phyloP scores from a whole-genome alignment of 306 rosid genomes.

The Crotalaria pallida region DNA sequence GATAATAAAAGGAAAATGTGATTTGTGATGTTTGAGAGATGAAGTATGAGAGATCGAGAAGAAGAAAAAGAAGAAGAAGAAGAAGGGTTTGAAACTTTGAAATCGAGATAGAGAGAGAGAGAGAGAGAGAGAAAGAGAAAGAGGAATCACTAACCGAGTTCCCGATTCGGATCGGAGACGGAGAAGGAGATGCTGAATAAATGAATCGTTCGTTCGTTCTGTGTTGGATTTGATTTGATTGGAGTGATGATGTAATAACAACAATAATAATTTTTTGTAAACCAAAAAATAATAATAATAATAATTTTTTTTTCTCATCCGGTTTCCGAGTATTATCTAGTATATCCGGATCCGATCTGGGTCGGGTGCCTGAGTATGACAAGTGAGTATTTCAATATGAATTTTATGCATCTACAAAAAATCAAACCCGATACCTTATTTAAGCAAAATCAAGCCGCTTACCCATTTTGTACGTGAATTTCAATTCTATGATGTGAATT shows the following conservation, averaged over 20 bases:
- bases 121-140: background rate
- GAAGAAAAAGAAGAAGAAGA: background rate
- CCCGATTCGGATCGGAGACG: slow-evolving; percentile 32
- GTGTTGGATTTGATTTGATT: background rate
- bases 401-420: no score
- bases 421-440: no score
- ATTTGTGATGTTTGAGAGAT: background rate
- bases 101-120: slow-evolving; percentile 23
- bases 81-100: background rate
- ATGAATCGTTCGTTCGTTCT: no score
- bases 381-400: no score
- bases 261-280: background rate
- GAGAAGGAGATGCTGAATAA: background rate
- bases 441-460: no score
- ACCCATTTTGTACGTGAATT: no score
- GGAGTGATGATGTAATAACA: background rate
- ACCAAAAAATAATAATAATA: no score
- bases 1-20: background rate
- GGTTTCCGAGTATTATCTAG: no score
- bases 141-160: slow-evolving; percentile 28
- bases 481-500: no score
- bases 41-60: slow-evolving; percentile 10
- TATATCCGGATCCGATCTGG: no score
- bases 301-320: no score
- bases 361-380: no score